Percentiles rank a stretch among this genome's conserved stretches.
Evolutionary conservation across 108 stramenopile species (phyloP).

Genomic region (Nitzschia palea): DNA sequence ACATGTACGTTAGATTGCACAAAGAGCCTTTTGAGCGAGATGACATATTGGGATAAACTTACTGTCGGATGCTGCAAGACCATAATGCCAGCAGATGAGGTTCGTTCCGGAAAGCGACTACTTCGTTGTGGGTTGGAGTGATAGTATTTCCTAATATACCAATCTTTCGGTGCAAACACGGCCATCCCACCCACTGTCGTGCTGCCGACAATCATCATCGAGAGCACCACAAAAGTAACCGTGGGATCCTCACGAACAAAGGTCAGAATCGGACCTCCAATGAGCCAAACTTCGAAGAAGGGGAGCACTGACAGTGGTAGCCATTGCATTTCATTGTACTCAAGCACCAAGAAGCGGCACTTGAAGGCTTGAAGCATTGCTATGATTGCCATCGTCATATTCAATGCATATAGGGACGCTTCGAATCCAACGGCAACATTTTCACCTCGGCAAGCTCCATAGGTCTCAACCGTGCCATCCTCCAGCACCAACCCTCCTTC

Average conservation of each 20-base stretch:
- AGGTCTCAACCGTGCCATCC: slow-evolving; percentile 26
- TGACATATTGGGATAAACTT: not conserved
- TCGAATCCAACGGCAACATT: slow-evolving; percentile 13
- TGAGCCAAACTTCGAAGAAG: slow-evolving; percentile 34
- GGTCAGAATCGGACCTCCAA: slow-evolving; percentile 20
- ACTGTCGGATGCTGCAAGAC: slow-evolving; percentile 36
- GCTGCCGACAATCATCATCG: slow-evolving; percentile 23
- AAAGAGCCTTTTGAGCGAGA: not conserved
- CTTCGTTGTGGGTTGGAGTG: slow-evolving; percentile 2
- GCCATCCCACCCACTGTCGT: slow-evolving; percentile 9
- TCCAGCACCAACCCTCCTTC: slow-evolving; percentile 1
- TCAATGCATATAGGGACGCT: slow-evolving; percentile 9
- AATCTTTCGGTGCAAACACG: slow-evolving; percentile 39
- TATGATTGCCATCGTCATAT: slow-evolving; percentile 9
- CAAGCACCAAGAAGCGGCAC: slow-evolving; percentile 34
- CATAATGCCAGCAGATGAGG: slow-evolving; percentile 17
- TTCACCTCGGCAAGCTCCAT: slow-evolving; percentile 18
- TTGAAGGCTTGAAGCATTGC: slow-evolving; percentile 29
- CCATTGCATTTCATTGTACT: slow-evolving; percentile 43
- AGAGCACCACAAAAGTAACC: slow-evolving; percentile 10
- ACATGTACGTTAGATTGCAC: not conserved
- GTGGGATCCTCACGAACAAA: slow-evolving; percentile 25
- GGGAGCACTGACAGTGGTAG: slow-evolving; percentile 28
- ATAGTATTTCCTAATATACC: slow-evolving; percentile 37
- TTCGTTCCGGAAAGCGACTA: slow-evolving; percentile 8